These are phyloP conservation scores for Phytopythium ostracodes DNA, from an alignment of 352 stramenopile genomes.

Conservation along the genomic window DNA sequence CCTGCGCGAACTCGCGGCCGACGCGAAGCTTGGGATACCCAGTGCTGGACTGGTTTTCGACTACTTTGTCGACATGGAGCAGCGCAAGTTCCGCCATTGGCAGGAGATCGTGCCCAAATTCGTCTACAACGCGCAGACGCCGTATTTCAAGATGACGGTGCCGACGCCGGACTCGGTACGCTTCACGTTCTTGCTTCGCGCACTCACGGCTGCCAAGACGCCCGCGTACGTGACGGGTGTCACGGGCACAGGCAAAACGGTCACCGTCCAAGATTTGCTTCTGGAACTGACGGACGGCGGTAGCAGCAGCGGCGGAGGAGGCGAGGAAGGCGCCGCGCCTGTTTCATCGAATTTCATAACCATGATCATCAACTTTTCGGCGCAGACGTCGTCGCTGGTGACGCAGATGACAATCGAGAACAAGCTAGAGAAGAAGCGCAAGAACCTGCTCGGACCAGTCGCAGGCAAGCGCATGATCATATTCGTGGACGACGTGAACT, in stretches of 20 bases:
- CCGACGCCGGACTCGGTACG: conserved; percentile 68
- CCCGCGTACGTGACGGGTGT: conserved; percentile 89
- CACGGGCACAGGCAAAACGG: conserved; percentile 88
- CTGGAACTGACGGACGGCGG: conserved; percentile 33
- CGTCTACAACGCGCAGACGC: conserved; percentile 47
- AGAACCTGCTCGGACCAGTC: conserved; percentile 90
- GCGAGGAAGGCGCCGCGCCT: conserved; percentile 17
- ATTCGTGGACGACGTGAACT: conserved; percentile 96
- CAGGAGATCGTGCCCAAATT: conserved; percentile 65
- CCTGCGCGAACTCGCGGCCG: conserved; percentile 47
- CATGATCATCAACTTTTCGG: conserved; percentile 90
- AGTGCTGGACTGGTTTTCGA: conserved; percentile 74
- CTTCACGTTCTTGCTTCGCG: conserved; percentile 54
- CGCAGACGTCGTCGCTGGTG: conserved; percentile 87
- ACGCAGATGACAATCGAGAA: conserved; percentile 89
- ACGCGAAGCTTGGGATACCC: conserved; percentile 53
- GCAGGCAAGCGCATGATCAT: conserved; percentile 88
- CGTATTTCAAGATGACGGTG: conserved; percentile 83
- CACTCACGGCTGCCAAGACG: conserved; percentile 54
- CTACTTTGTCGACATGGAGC: conserved; percentile 76
- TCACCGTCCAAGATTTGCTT: conserved; percentile 82
- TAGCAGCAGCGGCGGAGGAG: conserved; percentile 12
- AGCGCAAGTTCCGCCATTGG: conserved; percentile 47
- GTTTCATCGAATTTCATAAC: conserved; percentile 57
- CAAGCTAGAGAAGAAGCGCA: conserved; percentile 95